phyloP scores from a whole-genome alignment of 2,329 filamentous ascomycete species.

The Hymenotorrendiella dingleyae region DNA sequence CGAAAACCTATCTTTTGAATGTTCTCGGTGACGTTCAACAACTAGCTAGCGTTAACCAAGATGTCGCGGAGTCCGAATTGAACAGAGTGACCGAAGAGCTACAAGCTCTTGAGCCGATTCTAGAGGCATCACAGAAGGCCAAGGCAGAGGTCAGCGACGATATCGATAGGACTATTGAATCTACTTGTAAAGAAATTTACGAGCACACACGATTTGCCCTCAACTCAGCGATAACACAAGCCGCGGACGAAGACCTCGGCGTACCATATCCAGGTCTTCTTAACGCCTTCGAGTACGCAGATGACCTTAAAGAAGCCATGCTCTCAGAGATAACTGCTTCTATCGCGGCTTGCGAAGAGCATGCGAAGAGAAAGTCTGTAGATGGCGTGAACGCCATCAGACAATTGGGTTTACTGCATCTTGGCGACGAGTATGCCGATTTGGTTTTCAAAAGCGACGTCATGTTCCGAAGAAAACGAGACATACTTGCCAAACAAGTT shows the following conservation, averaged over 20 bases:
- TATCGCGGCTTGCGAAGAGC: constrained; percentile 75
- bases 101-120: constrained; percentile 73
- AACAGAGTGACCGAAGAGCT: constrained; percentile 78
- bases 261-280: constrained; percentile 84
- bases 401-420: constrained; percentile 77
- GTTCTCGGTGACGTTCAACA: constrained; percentile 81
- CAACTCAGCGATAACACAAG: constrained; percentile 66
- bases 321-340: constrained; percentile 77
- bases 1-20: constrained; percentile 91
- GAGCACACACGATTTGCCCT: constrained; percentile 73
- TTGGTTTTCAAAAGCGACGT: constrained; percentile 84
- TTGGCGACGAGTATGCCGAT: constrained; percentile 80
- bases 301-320: constrained; percentile 89
- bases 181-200: constrained; percentile 81
- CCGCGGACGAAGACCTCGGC: constrained; percentile 71
- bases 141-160: constrained; percentile 73
- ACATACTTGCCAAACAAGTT: constrained; percentile 77
- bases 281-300: constrained; percentile 83
- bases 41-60: constrained; percentile 78
- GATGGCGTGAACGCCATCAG: constrained; percentile 82
- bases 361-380: constrained; percentile 72
- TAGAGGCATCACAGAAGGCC: constrained; percentile 77
- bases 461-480: constrained; percentile 85
- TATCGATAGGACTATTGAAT: constrained; percentile 76
- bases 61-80: constrained; percentile 80